phyloP scores from a whole-genome alignment of 495 filamentous ascomycete genomes.

The Acidiella bohemica region DNA sequence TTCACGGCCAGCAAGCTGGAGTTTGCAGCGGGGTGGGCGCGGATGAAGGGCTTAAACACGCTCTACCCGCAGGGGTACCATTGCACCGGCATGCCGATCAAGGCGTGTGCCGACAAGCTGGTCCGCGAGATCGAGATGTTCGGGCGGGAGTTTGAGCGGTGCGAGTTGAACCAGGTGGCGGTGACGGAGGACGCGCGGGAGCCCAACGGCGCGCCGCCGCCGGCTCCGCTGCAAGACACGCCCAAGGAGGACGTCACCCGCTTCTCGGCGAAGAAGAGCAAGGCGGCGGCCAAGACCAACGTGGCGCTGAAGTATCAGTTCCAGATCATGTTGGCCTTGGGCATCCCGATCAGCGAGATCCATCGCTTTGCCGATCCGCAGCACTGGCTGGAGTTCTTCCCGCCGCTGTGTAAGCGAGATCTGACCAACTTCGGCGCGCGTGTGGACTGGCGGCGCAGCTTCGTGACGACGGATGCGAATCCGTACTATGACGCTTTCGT shows the following conservation, averaged over 20 bases:
- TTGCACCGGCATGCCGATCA: constrained; percentile 96
- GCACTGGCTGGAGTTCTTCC: constrained; percentile 83
- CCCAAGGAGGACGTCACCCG: constrained; percentile 71
- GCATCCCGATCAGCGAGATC: constrained; percentile 74
- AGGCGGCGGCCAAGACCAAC: constrained; percentile 69
- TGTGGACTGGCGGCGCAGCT: constrained; percentile 82
- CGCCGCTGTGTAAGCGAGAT: constrained; percentile 66
- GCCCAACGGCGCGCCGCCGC: constrained; percentile 36
- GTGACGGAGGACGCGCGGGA: constrained; percentile 55
- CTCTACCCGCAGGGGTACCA: constrained; percentile 90
- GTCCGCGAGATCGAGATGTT: constrained; percentile 78
- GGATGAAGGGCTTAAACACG: constrained; percentile 78
- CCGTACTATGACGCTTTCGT: constrained; percentile 95
- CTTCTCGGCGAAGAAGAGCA: constrained; percentile 87
- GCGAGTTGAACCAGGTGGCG: constrained; percentile 32
- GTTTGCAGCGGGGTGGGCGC: constrained; percentile 66
- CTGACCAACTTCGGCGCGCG: constrained; percentile 70
- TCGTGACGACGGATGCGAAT: constrained; percentile 94
- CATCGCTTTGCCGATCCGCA: constrained; percentile 78
- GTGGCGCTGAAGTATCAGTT: constrained; percentile 84
- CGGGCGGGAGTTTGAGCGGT: constrained; percentile 71
- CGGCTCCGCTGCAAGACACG: constrained; percentile 42
- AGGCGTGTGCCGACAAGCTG: constrained; percentile 92
- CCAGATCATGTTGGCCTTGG: constrained; percentile 76
- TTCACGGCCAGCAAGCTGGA: constrained; percentile 87